Conservation (phyloP, 2,329 filamentous ascomycete genomes). For the Xylariaceae sp. region DNA sequence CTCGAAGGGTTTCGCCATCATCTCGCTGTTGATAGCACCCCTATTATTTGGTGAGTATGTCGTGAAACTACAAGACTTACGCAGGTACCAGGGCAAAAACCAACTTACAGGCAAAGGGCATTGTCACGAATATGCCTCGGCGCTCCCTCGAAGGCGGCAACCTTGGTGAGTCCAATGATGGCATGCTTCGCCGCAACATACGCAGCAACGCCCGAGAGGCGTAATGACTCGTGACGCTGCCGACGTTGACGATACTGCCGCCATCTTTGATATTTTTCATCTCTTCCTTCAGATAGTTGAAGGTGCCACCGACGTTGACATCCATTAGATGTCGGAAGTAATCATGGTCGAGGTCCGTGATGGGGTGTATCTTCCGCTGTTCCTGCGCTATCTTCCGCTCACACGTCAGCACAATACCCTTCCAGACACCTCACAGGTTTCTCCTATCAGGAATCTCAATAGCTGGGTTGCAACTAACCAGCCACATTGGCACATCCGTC, state of each 20-base stretch:
- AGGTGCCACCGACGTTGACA: constrained; percentile 49
- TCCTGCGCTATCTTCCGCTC: background rate
- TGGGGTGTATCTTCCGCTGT: background rate
- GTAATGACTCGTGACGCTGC: constrained; percentile 43
- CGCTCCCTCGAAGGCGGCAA: constrained; percentile 35
- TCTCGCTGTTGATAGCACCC: background rate
- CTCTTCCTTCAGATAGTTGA: constrained; percentile 53
- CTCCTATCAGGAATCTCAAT: background rate
- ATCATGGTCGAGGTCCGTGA: constrained; percentile 36
- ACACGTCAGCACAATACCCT: background rate
- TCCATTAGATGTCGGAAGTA: constrained; percentile 45
- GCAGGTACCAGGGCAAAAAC: background rate
- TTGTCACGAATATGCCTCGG: constrained; percentile 23
- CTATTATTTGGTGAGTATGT: background rate
- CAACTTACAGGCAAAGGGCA: constrained; percentile 27
- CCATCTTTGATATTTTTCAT: constrained; percentile 42
- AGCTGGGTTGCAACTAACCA: constrained; percentile 26
- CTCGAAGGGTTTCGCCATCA: background rate
- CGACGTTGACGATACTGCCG: constrained; percentile 49
- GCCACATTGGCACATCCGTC: constrained; percentile 42
- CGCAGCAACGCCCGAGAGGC: constrained; percentile 37
- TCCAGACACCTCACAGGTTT: background rate
- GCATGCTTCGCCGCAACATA: constrained; percentile 36
- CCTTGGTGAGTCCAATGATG: constrained; percentile 33
- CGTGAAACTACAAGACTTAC: background rate